These are phyloP conservation scores for Crepidotus variabilis DNA, from an alignment of 768 basidiomycete genomes.

Conservation along the genomic window DNA sequence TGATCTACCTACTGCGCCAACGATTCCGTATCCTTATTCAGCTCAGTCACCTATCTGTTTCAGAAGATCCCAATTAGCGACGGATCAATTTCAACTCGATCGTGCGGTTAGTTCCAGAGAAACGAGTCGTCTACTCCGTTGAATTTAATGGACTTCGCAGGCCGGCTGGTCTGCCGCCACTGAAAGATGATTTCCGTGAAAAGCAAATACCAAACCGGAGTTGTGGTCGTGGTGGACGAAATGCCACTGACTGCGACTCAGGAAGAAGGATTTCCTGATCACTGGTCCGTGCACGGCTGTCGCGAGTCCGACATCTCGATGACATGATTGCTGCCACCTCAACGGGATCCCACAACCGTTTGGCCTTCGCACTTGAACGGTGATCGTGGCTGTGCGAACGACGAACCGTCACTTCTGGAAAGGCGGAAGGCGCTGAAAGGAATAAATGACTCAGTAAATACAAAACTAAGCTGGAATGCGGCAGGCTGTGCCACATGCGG, in stretches of 20 bases:
- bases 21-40: no score
- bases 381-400: background rate
- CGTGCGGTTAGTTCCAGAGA: no score
- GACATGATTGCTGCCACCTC: conserved; percentile 5
- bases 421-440: background rate
- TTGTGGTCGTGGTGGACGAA: conserved; percentile 22
- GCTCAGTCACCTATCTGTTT: no score
- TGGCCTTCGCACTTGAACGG: background rate
- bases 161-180: conserved; percentile 16
- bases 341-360: background rate
- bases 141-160: background rate
- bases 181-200: conserved; percentile 29
- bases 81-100: no score
- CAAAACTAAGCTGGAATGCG: background rate
- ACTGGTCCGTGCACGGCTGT: conserved; percentile 9
- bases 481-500: background rate
- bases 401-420: background rate
- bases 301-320: background rate
- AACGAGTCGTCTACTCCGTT: background rate
- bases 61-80: no score
- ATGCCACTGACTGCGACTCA: conserved; percentile 5
- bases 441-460: background rate
- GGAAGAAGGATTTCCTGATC: conserved; percentile 29
- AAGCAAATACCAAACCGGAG: conserved; percentile 38
- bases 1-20: no score